Evolutionary conservation across 192 early-diverging fungal species (phyloP).

Genomic region (Phycomyces blakesleeanus): DNA sequence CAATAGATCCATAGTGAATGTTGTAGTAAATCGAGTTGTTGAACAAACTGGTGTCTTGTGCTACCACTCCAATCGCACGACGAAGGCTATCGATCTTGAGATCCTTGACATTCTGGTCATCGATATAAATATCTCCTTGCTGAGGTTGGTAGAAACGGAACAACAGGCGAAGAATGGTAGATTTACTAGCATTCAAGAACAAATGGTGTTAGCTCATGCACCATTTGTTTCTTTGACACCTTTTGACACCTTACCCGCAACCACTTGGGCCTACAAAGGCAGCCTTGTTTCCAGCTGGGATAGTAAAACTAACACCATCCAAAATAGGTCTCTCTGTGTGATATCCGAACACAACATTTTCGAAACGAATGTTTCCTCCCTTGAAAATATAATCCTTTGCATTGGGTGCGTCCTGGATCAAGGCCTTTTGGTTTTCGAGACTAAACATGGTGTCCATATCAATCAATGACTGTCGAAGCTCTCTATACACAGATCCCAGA

Average conservation of each 20-base stretch:
- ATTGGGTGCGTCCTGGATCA: slow-evolving; percentile 53
- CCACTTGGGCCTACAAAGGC: slow-evolving; percentile 95
- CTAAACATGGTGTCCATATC: slow-evolving; percentile 98
- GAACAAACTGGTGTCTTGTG: slow-evolving; percentile 93
- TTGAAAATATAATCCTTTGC: slow-evolving; percentile 50
- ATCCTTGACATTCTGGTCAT: slow-evolving; percentile 77
- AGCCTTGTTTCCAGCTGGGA: slow-evolving; percentile 80
- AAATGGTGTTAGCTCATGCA: slow-evolving; percentile 38
- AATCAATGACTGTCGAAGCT: slow-evolving; percentile 88
- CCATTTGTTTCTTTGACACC: slow-evolving; percentile 40
- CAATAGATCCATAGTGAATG: slow-evolving; percentile 82
- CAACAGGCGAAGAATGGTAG: slow-evolving; percentile 77
- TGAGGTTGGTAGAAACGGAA: slow-evolving; percentile 94
- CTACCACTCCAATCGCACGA: slow-evolving; percentile 78
- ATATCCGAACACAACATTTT: slow-evolving; percentile 91
- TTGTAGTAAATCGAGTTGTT: slow-evolving; percentile 91
- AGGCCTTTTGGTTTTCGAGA: slow-evolving; percentile 56
- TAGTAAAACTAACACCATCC: slow-evolving; percentile 69
- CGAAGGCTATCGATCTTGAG: slow-evolving; percentile 82
- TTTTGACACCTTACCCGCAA: slow-evolving; percentile 67
- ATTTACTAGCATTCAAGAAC: slow-evolving; percentile 68
- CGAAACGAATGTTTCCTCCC: slow-evolving; percentile 80
- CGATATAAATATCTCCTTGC: slow-evolving; percentile 74
- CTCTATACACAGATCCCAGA: slow-evolving; percentile 95
- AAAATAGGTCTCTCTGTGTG: slow-evolving; percentile 56